Conservation (phyloP, 1,139 yeast species). For the Magnusiomyces tetraspermus region DNA sequence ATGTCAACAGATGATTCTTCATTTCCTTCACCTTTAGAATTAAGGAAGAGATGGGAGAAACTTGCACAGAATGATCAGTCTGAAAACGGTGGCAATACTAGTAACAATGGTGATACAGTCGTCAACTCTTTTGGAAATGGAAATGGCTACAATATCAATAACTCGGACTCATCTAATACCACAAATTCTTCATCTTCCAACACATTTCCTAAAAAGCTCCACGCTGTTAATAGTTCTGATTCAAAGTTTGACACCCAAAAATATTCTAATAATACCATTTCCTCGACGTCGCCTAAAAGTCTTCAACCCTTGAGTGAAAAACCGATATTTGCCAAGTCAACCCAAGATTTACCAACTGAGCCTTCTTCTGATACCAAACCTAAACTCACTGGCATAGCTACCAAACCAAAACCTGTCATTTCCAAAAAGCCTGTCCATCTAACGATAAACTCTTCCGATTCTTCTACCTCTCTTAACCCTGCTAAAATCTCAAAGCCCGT, state of each 20-base stretch:
- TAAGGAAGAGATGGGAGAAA: slow-evolving; percentile 1
- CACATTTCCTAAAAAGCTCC: too few species aligned
- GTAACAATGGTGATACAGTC: background rate
- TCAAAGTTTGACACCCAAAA: too few species aligned
- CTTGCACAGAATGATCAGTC: background rate
- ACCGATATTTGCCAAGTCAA: too few species aligned
- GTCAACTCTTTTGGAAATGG: background rate
- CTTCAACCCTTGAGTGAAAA: too few species aligned
- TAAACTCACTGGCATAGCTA: too few species aligned
- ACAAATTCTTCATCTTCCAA: too few species aligned
- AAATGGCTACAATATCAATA: background rate
- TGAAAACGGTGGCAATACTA: background rate
- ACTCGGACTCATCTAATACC: background rate
- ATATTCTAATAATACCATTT: too few species aligned
- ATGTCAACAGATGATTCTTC: slow-evolving; percentile 3
- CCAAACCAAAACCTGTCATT: slow-evolving; percentile 6
- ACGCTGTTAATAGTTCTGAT: too few species aligned
- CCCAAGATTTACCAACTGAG: too few species aligned
- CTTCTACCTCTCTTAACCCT: background rate
- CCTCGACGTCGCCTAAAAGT: too few species aligned
- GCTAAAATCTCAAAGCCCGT: background rate
- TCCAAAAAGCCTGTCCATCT: slow-evolving; percentile 12
- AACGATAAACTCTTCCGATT: background rate
- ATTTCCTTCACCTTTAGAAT: background rate
- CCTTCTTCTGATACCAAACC: background rate